Percentiles rank a stretch among this genome's conserved stretches.
Conservation (phyloP, 495 filamentous ascomycete species). For the Arthonia radiata region DNA sequence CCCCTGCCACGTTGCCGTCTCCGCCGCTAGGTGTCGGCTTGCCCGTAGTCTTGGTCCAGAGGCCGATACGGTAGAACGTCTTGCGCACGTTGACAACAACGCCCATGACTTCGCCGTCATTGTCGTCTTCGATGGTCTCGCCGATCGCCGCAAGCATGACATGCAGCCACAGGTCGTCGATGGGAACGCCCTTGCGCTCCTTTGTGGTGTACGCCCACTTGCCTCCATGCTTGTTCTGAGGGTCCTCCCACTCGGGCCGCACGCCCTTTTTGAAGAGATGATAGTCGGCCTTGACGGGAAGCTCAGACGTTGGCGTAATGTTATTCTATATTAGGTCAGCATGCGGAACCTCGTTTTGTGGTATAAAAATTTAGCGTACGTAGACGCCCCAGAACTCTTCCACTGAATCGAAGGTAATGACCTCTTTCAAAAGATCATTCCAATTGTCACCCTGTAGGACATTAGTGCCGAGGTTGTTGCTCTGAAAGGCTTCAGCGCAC, state of each 20-base stretch:
- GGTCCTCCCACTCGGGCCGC: slow-evolving; percentile 94
- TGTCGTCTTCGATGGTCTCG: slow-evolving; percentile 84
- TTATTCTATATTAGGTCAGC: slow-evolving; percentile 49
- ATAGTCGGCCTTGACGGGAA: slow-evolving; percentile 94
- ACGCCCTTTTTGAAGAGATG: slow-evolving; percentile 97
- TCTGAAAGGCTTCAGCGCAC: slow-evolving; percentile 19
- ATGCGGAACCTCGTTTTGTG: neutral
- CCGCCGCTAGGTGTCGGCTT: slow-evolving; percentile 54
- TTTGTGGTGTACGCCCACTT: slow-evolving; percentile 97
- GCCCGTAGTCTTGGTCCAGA: slow-evolving; percentile 81
- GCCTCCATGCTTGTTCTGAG: slow-evolving; percentile 94
- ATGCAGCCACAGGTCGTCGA: slow-evolving; percentile 92
- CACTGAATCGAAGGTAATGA: slow-evolving; percentile 93
- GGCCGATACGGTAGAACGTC: slow-evolving; percentile 84
- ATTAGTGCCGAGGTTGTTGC: neutral
- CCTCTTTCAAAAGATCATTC: slow-evolving; percentile 93
- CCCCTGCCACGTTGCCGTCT: slow-evolving; percentile 37
- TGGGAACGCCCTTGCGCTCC: slow-evolving; percentile 68
- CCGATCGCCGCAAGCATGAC: slow-evolving; percentile 91
- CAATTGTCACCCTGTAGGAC: slow-evolving; percentile 67
- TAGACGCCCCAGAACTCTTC: slow-evolving; percentile 99
- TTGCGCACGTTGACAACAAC: slow-evolving; percentile 97
- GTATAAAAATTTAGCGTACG: slow-evolving; percentile 28
- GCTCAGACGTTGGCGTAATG: slow-evolving; percentile 82
- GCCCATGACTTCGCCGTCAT: slow-evolving; percentile 90